Percentiles rank a stretch among this genome's conserved stretches.
Conservation (phyloP, 2,329 filamentous ascomycete genomes). For the Colletotrichum acutatum region DNA sequence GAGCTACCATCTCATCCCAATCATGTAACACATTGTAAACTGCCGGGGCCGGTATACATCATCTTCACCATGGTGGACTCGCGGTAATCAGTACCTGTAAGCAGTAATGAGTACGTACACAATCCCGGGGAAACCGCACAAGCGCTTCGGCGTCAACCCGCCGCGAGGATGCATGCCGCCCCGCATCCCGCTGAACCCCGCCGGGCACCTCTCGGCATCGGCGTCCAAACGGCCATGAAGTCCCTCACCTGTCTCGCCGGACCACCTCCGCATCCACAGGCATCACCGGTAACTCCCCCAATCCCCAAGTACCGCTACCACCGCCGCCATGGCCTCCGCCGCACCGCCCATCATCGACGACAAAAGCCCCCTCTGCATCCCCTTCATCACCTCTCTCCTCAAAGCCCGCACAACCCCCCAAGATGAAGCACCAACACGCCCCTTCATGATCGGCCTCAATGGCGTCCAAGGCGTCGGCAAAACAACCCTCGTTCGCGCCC, state of each 20-base stretch:
- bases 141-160: neutral
- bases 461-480: slow-evolving; percentile 94
- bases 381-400: slow-evolving; percentile 76
- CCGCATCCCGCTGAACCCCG: slow-evolving; percentile 7
- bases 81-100: neutral
- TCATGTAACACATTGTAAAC: no score
- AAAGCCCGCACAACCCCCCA: slow-evolving; percentile 52
- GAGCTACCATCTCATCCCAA: no score
- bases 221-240: neutral
- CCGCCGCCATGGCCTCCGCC: neutral
- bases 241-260: neutral
- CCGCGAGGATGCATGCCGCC: neutral
- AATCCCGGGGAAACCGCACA: neutral
- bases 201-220: slow-evolving; percentile 21
- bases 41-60: no score
- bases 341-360: slow-evolving; percentile 70
- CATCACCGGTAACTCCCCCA: neutral
- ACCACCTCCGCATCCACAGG: neutral
- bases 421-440: slow-evolving; percentile 54
- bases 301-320: neutral
- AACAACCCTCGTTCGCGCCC: slow-evolving; percentile 81
- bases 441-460: slow-evolving; percentile 89
- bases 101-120: neutral
- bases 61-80: neutral
- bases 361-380: slow-evolving; percentile 81